Percentiles rank a stretch among this genome's conserved stretches.
These are phyloP conservation scores for Coniochaeta sp. DNA, from an alignment of 2,329 filamentous ascomycete species.

Conservation along the genomic window DNA sequence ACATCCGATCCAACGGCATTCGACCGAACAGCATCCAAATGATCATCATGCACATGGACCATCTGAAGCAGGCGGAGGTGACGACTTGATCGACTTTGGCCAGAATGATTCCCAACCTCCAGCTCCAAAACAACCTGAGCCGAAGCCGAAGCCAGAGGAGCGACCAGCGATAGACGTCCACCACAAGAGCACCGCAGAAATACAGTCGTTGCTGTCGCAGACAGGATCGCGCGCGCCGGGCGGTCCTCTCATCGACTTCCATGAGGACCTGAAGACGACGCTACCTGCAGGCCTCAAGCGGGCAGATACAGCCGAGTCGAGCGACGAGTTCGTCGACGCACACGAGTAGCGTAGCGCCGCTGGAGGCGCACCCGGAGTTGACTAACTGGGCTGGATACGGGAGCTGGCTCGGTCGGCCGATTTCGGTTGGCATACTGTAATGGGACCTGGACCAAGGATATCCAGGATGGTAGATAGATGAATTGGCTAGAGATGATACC, in stretches of 20 bases:
- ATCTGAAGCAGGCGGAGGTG: constrained; percentile 12
- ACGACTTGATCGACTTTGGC: constrained; percentile 52
- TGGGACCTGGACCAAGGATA: background rate
- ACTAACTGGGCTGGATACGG: background rate
- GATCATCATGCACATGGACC: constrained; percentile 4
- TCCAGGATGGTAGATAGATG: background rate
- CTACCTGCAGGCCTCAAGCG: constrained; percentile 30
- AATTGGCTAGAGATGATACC: background rate
- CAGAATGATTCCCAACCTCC: constrained; percentile 26
- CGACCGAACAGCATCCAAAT: constrained; percentile 3
- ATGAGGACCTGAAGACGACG: constrained; percentile 43
- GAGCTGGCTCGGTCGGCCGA: background rate
- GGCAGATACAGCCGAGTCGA: constrained; percentile 26
- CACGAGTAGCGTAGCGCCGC: constrained; percentile 13
- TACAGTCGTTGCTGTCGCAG: constrained; percentile 34
- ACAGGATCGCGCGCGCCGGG: constrained; percentile 37
- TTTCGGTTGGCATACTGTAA: background rate
- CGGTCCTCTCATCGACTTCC: constrained; percentile 50
- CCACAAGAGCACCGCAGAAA: constrained; percentile 25
- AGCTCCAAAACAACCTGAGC: constrained; percentile 3
- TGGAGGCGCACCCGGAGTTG: background rate
- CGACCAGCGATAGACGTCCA: constrained; percentile 10
- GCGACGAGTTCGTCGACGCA: constrained; percentile 33
- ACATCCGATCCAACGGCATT: background rate
- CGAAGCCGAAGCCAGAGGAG: constrained; percentile 6